Evolutionary conservation across 805 yeast species (phyloP), one percentile per base, ranked within the genome.

Genomic region (Lachancea fermentati): DNA sequence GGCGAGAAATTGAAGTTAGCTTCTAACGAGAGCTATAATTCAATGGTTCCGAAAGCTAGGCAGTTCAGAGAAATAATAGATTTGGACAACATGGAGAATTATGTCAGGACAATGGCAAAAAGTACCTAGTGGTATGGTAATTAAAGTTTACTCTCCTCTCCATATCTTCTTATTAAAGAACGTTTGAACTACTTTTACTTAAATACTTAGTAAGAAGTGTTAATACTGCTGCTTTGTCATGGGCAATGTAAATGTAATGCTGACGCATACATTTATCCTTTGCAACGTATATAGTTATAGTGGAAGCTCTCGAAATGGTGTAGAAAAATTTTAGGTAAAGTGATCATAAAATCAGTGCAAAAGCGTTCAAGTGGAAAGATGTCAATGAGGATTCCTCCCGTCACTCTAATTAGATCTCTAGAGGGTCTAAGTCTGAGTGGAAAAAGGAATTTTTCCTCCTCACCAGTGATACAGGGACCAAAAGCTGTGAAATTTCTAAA

Each of bases 401-500:
- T 29, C 32, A 36, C 36, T 7, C 26, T 34, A 29, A 24, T 24
- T 8, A 35, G 30, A 19, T 39, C 34, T 3, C 19, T 34, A 34
- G 31, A 16, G 18, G 17, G 30, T 15, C 36, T 34, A 17, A 18
- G 22, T 19, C 5, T 38, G 24, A 31, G 19, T n/a, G 33, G 22
- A 16, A 24, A 18, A 6, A 46, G 54, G 34, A 15, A 33, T 11
- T 46, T 51, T 29, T 41, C 49, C 16, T 34, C 42, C 22, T 26
- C 48, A 9, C 17, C 31, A 7, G 18, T 33, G 17, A 32, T 22
- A 7, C 33, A 37, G 19, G 53, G 61, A 19, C 45, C 47, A 6
- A 62, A 55, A 37, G 63, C 66, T 19, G 48, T 52, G 32, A 55
- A 51, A 37, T 61, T 54, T 43, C 43, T 59, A 37, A 61, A 58